Evolutionary conservation across 2,329 filamentous ascomycete species (phyloP).

Genomic region (Botrytis hyacinthi): DNA sequence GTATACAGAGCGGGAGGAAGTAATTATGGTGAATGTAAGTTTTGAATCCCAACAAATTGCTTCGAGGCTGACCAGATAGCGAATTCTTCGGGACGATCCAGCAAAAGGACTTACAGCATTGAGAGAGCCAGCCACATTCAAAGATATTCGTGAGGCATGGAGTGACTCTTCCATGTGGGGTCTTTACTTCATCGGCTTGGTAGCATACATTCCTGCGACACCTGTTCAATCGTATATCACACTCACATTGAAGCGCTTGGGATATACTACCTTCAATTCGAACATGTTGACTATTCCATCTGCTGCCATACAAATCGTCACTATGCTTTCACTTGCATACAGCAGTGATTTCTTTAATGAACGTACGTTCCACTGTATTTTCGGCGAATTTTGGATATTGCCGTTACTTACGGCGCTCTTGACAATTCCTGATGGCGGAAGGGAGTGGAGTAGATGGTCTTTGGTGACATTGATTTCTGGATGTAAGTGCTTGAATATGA

Average conservation of each 20-base stretch:
- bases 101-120: constrained; percentile 50
- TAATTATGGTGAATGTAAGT: constrained; percentile 55
- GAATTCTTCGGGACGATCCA: constrained; percentile 54
- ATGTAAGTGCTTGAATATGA: constrained; percentile 21
- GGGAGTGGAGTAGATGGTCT: constrained; percentile 27
- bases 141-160: constrained; percentile 47
- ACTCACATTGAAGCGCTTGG: constrained; percentile 30
- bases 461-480: constrained; percentile 26
- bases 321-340: constrained; percentile 48
- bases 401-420: constrained; percentile 37
- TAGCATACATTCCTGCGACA: constrained; percentile 30
- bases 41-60: background rate
- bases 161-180: constrained; percentile 55
- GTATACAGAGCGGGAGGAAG: constrained; percentile 60
- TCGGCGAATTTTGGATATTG: constrained; percentile 44
- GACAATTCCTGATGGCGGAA: constrained; percentile 23
- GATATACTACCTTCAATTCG: constrained; percentile 43
- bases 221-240: constrained; percentile 31
- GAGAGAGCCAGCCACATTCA: constrained; percentile 47
- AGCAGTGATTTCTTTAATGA: constrained; percentile 45
- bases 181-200: constrained; percentile 44
- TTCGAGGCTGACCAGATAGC: constrained; percentile 38
- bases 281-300: constrained; percentile 48
- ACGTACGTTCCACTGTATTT: constrained; percentile 34
- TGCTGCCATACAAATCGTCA: constrained; percentile 41